Percentiles rank a stretch among this genome's conserved stretches.
phyloP scores from a whole-genome alignment of 352 stramenopile genomes.

The Globisporangium spiculum region DNA sequence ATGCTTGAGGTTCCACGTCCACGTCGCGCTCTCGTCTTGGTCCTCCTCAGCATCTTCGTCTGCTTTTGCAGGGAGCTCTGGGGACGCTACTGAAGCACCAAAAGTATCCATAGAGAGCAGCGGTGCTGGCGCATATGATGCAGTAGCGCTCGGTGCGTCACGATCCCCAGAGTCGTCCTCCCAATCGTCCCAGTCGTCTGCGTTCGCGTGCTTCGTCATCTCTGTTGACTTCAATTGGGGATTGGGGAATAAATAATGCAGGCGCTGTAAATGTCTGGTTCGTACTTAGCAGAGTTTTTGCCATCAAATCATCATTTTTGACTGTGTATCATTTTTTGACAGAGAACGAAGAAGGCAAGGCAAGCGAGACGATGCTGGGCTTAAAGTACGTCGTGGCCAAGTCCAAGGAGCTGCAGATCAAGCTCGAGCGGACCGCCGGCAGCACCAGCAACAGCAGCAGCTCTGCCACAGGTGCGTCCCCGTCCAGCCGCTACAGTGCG shows the following conservation, averaged over 20 bases:
- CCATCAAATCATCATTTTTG: not conserved
- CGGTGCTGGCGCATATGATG: not conserved
- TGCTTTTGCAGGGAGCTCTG: not conserved
- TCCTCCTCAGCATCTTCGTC: not conserved
- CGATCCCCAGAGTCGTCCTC: slow-evolving; percentile 24
- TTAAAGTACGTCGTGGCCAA: slow-evolving; percentile 79
- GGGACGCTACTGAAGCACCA: not conserved
- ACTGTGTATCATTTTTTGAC: not conserved
- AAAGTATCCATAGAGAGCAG: not conserved
- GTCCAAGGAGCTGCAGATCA: slow-evolving; percentile 65
- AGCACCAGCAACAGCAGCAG: not conserved
- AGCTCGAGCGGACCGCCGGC: slow-evolving; percentile 29
- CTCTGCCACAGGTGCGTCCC: slow-evolving; percentile 1
- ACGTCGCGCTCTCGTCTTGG: not conserved
- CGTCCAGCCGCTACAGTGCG: slow-evolving; percentile 10
- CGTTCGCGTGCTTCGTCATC: slow-evolving; percentile 5
- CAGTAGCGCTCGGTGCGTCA: not conserved
- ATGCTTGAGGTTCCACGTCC: slow-evolving; percentile 11
- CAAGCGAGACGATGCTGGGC: slow-evolving; percentile 35
- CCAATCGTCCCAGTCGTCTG: slow-evolving; percentile 51
- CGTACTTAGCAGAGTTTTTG: too few species aligned
- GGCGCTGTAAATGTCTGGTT: too few species aligned
- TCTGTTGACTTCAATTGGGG: not conserved
- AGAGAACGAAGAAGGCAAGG: not conserved
- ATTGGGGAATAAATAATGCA: too few species aligned